Percentiles rank a stretch among this genome's conserved stretches.
Conservation (phyloP, 768 basidiomycete genomes). For the Pleurotus ostreatus region DNA sequence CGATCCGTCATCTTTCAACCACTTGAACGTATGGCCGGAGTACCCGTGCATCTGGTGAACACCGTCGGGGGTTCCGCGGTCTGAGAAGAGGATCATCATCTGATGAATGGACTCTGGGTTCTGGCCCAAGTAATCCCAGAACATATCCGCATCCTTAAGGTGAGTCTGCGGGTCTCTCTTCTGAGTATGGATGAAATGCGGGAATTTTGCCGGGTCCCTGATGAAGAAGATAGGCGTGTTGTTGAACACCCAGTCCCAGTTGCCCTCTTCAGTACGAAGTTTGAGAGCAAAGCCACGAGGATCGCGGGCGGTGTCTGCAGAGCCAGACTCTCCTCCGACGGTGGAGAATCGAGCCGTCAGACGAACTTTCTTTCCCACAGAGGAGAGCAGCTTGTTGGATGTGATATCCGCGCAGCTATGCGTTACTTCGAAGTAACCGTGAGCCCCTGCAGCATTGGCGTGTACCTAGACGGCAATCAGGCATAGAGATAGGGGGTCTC, state of each 20-base stretch:
- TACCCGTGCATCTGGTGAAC: constrained; percentile 88
- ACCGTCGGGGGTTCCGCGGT: constrained; percentile 91
- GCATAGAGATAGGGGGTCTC: constrained; percentile 18
- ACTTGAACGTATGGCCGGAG: constrained; percentile 89
- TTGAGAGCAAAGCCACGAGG: constrained; percentile 92
- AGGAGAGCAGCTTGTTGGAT: constrained; percentile 36
- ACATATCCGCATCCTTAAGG: constrained; percentile 82
- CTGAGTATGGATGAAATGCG: constrained; percentile 92
- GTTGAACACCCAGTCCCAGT: constrained; percentile 90
- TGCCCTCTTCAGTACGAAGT: constrained; percentile 87
- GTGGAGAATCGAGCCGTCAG: constrained; percentile 90
- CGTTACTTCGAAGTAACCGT: constrained; percentile 90
- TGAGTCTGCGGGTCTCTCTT: constrained; percentile 92
- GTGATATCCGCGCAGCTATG: constrained; percentile 83
- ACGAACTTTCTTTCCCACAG: constrained; percentile 64
- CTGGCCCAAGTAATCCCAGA: constrained; percentile 87
- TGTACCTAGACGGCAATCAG: constrained; percentile 56
- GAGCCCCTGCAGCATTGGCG: constrained; percentile 90
- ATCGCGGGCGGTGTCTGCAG: constrained; percentile 89
- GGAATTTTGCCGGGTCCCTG: constrained; percentile 83
- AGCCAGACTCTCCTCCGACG: constrained; percentile 85
- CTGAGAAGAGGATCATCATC: constrained; percentile 88
- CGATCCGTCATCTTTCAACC: constrained; percentile 79
- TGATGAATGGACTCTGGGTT: constrained; percentile 90
- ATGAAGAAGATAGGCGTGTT: constrained; percentile 93